Conservation (phyloP, 2,329 filamentous ascomycete species). For the Botryotinia calthae region DNA sequence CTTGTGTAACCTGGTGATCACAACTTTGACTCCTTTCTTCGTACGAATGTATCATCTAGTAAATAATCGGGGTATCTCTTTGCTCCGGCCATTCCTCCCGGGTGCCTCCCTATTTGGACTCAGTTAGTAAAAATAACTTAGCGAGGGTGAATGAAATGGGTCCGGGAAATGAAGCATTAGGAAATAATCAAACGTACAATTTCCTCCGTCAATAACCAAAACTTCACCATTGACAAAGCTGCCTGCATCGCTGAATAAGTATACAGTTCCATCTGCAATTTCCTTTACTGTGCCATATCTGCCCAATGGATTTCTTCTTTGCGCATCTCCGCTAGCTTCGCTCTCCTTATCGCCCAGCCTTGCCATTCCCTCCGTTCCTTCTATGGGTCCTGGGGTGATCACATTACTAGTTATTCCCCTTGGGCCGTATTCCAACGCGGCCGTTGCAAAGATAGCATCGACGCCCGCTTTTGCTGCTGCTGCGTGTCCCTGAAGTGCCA, state of each 20-base stretch:
- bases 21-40: slow-evolving; percentile 18
- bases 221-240: slow-evolving; percentile 83
- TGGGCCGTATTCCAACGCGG: slow-evolving; percentile 88
- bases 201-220: slow-evolving; percentile 66
- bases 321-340: slow-evolving; percentile 29
- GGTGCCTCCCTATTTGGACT: slow-evolving; percentile 25
- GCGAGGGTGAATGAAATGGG: background rate
- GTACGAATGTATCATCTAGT: slow-evolving; percentile 30
- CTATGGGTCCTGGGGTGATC: slow-evolving; percentile 77
- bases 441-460: slow-evolving; percentile 75
- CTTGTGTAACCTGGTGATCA: background rate
- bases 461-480: slow-evolving; percentile 87
- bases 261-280: slow-evolving; percentile 90
- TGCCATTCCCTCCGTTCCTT: slow-evolving; percentile 76
- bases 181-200: slow-evolving; percentile 23
- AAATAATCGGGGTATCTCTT: slow-evolving; percentile 36
- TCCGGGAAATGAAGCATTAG: background rate
- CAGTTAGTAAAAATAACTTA: background rate
- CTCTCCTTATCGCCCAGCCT: slow-evolving; percentile 47
- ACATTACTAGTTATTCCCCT: slow-evolving; percentile 84
- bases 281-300: slow-evolving; percentile 79
- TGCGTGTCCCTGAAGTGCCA: slow-evolving; percentile 86
- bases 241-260: slow-evolving; percentile 79
- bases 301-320: slow-evolving; percentile 64
- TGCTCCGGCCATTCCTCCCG: slow-evolving; percentile 26